Conservation (phyloP, 331 rosid genomes). For the Rosa hybrid region DNA sequence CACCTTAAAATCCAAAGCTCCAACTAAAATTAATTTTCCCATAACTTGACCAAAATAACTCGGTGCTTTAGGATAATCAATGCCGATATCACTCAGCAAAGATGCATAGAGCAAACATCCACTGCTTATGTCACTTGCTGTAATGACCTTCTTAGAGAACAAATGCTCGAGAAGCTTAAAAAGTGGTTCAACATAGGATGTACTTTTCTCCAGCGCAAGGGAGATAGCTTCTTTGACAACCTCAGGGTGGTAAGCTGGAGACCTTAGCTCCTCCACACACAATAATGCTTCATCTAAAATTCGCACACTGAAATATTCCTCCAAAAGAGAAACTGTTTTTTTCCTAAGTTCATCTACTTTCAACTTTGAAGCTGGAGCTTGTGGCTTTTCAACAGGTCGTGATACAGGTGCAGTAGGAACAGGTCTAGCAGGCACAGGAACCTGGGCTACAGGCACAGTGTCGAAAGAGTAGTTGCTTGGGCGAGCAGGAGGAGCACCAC, state of each 20-base stretch:
- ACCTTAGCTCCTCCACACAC: slow-evolving; percentile 82
- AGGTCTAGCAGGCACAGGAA: slow-evolving; percentile 47
- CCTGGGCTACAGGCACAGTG: slow-evolving; percentile 48
- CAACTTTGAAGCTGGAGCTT: slow-evolving; percentile 44
- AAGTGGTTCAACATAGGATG: slow-evolving; percentile 61
- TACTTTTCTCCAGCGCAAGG: slow-evolving; percentile 75
- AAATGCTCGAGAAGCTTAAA: slow-evolving; percentile 66
- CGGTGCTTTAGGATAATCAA: slow-evolving; percentile 88
- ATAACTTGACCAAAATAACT: slow-evolving; percentile 75
- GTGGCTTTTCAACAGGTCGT: slow-evolving; percentile 52
- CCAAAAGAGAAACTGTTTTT: slow-evolving; percentile 71
- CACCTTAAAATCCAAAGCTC: slow-evolving; percentile 74
- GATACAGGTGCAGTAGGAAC: slow-evolving; percentile 26
- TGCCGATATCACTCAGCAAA: slow-evolving; percentile 62
- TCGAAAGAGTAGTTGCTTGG: slow-evolving; percentile 39
- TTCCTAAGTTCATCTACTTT: slow-evolving; percentile 48
- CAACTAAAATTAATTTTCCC: slow-evolving; percentile 57
- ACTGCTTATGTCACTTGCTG: slow-evolving; percentile 57
- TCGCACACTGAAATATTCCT: slow-evolving; percentile 68
- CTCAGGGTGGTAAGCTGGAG: slow-evolving; percentile 80
- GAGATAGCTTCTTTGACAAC: slow-evolving; percentile 82
- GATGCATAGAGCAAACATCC: slow-evolving; percentile 80
- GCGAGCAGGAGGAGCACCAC: slow-evolving; percentile 52
- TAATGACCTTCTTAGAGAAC: slow-evolving; percentile 47
- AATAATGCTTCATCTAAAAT: slow-evolving; percentile 80